These are phyloP conservation scores for Articulospora tetracladia DNA, from an alignment of 495 filamentous ascomycete species.

Conservation along the genomic window DNA sequence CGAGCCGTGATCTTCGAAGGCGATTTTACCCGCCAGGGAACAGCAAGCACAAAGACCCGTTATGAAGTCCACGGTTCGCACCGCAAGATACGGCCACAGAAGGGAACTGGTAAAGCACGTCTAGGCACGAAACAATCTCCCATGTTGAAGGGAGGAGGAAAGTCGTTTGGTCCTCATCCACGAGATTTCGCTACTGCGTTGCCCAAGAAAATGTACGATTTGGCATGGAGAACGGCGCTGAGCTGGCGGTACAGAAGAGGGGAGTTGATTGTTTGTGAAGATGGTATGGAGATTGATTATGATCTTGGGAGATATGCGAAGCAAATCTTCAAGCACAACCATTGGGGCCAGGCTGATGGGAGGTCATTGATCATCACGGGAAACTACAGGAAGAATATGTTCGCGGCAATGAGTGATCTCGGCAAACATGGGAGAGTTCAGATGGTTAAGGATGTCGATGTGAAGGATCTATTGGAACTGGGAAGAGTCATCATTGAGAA, in stretches of 20 bases:
- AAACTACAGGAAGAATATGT: conserved; percentile 48
- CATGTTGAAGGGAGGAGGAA: conserved; percentile 80
- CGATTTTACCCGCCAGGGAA: conserved; percentile 81
- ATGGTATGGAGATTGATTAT: conserved; percentile 57
- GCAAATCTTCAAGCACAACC: conserved; percentile 63
- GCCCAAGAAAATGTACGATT: conserved; percentile 87
- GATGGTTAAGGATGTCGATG: conserved; percentile 73
- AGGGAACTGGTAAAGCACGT: conserved; percentile 78
- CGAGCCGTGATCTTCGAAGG: conserved; percentile 91
- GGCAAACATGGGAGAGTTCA: conserved; percentile 65
- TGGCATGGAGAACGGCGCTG: conserved; percentile 92
- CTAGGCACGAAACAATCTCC: conserved; percentile 79
- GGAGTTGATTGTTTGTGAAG: conserved; percentile 80
- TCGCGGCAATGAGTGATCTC: conserved; percentile 52
- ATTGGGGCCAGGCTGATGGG: conserved; percentile 66
- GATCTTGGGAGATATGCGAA: conserved; percentile 53
- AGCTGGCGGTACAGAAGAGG: conserved; percentile 85
- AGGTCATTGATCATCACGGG: conserved; percentile 76
- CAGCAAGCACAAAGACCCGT: conserved; percentile 80
- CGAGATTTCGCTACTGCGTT: conserved; percentile 83
- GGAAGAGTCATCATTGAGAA: conserved; percentile 85
- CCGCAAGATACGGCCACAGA: conserved; percentile 76
- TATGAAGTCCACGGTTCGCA: conserved; percentile 77
- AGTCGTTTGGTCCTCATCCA: conserved; percentile 72
- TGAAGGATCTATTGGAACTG: conserved; percentile 86